Evolutionary conservation across 2,329 filamentous ascomycete genomes (phyloP), one percentile per base, ranked within the genome.

Genomic region (Penicillium sumatraense): DNA sequence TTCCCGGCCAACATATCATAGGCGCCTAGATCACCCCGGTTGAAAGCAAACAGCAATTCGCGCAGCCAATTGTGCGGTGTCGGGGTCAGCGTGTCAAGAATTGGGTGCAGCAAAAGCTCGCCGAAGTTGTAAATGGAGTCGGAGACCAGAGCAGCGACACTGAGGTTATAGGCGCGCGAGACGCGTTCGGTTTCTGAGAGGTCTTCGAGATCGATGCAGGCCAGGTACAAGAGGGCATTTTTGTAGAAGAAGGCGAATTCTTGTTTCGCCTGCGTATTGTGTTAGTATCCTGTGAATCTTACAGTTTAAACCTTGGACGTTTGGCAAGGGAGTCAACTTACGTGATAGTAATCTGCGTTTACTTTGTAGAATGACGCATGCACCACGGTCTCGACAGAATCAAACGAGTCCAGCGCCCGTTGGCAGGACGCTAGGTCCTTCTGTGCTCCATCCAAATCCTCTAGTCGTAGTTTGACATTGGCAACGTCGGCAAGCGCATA

Each of bases 121-220:
- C 95, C 95, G 68, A 99, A 99, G 81, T 99, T 99, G 86, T 99
- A 98, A 79, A 98, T 99, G 68, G 87, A 91, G 69, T 93, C 90
- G 48, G 93, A 97, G 35, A 97, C 90, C 8, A 99, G 84, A 9
- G 95, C 95, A 24, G 95, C 92, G 51, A 98, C 88, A 70, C 90
- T 90, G 59, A 99, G 87, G 74, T 97, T 92, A 78, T 96, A 96
- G 41, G 95, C 95, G 66, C 93, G 88, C 56, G 84, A 84, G 73
- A 88, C 88, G 67, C 90, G 89, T 74, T 99, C 93, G 51, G 84
- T 81, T 51, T 86, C 79, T 40, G 87, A 83, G 54, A 99, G 82
- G 52, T 89, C 84, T 56, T 86, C 82, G 61, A 97, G 79, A 68
- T 97, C 89, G 71, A 99, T 90, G 78, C 95, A 99, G 60, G 95